These are phyloP conservation scores for Fusarium fujikuroi DNA, from an alignment of 2,329 filamentous ascomycete genomes.

Conservation along the genomic window DNA sequence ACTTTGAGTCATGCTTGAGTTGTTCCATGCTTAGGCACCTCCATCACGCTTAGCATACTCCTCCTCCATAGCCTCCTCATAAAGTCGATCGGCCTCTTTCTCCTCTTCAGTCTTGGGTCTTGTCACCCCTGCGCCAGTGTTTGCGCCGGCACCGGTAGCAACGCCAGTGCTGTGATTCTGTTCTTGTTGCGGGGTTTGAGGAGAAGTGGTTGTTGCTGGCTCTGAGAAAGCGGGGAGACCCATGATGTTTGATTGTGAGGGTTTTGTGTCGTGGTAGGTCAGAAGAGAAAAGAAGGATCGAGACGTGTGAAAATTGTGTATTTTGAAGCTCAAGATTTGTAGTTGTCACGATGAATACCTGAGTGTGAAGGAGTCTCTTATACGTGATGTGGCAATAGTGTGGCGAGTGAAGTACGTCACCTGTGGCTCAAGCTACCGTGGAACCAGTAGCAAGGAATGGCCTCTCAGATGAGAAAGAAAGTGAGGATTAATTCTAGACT, in stretches of 20 bases:
- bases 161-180: constrained; percentile 20
- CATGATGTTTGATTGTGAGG: constrained; percentile 37
- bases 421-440: constrained; percentile 39
- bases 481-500: background rate
- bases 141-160: constrained; percentile 57
- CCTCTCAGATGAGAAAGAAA: background rate
- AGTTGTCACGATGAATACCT: background rate
- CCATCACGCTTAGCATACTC: constrained; percentile 67
- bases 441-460: background rate
- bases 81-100: constrained; percentile 60
- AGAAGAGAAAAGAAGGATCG: background rate
- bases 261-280: background rate
- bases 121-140: constrained; percentile 60
- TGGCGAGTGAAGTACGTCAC: constrained; percentile 46
- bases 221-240: constrained; percentile 43
- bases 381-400: constrained; percentile 38
- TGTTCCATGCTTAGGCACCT: constrained; percentile 51
- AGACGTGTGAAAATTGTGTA: background rate
- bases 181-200: constrained; percentile 23
- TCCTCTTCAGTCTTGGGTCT: constrained; percentile 61
- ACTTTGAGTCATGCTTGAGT: background rate
- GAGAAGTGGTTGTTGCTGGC: constrained; percentile 3
- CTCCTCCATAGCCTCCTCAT: constrained; percentile 65
- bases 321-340: background rate
- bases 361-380: constrained; percentile 31